A percentile compares a stretch with the other conserved stretches of the same genome.
Evolutionary conservation across 2,329 filamentous ascomycete genomes (phyloP).

Genomic region (Fusarium miscanthi): DNA sequence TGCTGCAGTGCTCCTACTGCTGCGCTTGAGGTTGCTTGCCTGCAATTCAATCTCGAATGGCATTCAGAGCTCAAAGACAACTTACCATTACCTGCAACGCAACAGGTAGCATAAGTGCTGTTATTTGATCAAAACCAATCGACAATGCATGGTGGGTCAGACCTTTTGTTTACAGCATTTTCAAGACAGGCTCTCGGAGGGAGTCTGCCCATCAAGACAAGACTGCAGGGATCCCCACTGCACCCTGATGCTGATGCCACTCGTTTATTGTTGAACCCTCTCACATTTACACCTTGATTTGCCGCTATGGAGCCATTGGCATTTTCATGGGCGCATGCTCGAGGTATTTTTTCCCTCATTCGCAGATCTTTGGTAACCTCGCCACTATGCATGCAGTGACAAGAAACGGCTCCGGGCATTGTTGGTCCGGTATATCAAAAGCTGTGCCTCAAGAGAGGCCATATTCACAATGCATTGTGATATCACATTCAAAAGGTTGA

Average conservation of each 20-base stretch:
- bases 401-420: constrained; percentile 1
- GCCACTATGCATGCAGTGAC: constrained; percentile 30
- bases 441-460: constrained; percentile 1
- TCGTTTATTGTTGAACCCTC: constrained; percentile 36
- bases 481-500: constrained; percentile 21
- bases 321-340: constrained; percentile 33
- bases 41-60: constrained; percentile 12
- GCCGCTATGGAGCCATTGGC: constrained; percentile 40
- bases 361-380: constrained; percentile 27
- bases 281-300: constrained; percentile 35
- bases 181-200: constrained; percentile 29
- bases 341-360: constrained; percentile 30
- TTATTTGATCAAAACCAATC: constrained; percentile 26
- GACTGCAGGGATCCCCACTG: constrained; percentile 35
- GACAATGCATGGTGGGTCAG: constrained; percentile 36
- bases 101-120: constrained; percentile 13
- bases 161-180: constrained; percentile 33
- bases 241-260: constrained; percentile 37
- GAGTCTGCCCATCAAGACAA: constrained; percentile 36
- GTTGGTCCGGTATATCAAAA: constrained; percentile 12
- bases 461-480: constrained; percentile 26
- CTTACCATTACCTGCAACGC: constrained; percentile 12
- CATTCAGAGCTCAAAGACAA: constrained; percentile 8
- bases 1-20: constrained; percentile 10
- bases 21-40: constrained; percentile 8